These are phyloP conservation scores for Mycena citricolor DNA, from an alignment of 1,284 basidiomycete species.

Conservation along the genomic window DNA sequence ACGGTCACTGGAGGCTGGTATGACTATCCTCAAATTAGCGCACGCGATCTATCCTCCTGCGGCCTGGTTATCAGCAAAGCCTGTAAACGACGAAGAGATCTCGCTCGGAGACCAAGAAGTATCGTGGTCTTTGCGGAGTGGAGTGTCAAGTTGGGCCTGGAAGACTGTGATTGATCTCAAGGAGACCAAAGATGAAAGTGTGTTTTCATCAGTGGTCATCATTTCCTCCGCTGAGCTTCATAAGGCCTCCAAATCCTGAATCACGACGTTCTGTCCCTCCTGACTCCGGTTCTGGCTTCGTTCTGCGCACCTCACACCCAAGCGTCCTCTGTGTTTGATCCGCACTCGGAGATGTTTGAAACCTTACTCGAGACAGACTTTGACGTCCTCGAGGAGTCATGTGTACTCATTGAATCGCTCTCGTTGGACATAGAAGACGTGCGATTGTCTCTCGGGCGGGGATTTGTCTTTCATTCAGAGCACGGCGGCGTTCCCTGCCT, in stretches of 20 bases:
- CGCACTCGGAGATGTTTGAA: slow-evolving; percentile 44
- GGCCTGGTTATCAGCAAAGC: slow-evolving; percentile 47
- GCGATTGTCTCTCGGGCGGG: slow-evolving; percentile 68
- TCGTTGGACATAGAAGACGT: slow-evolving; percentile 74
- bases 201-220: slow-evolving; percentile 26
- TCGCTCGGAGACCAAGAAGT: slow-evolving; percentile 40
- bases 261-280: slow-evolving; percentile 59
- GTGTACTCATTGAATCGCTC: slow-evolving; percentile 73
- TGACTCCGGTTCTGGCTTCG: slow-evolving; percentile 55
- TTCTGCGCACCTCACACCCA: slow-evolving; percentile 55
- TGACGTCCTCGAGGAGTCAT: slow-evolving; percentile 69
- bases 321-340: slow-evolving; percentile 40
- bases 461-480: slow-evolving; percentile 56
- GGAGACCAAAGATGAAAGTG: slow-evolving; percentile 60
- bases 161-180: slow-evolving; percentile 66
- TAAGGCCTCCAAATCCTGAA: slow-evolving; percentile 58
- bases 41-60: slow-evolving; percentile 69
- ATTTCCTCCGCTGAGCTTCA: slow-evolving; percentile 2
- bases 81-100: slow-evolving; percentile 26
- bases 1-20: slow-evolving; percentile 62
- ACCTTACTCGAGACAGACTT: slow-evolving; percentile 66
- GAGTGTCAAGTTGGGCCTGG: slow-evolving; percentile 76
- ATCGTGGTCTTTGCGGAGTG: slow-evolving; percentile 63
- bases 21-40: slow-evolving; percentile 67
- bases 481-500: slow-evolving; percentile 61